A percentile compares a stretch with the other conserved stretches of the same genome.
phyloP scores from a whole-genome alignment of 805 yeast genomes.

The Kodamaea laetipori region DNA sequence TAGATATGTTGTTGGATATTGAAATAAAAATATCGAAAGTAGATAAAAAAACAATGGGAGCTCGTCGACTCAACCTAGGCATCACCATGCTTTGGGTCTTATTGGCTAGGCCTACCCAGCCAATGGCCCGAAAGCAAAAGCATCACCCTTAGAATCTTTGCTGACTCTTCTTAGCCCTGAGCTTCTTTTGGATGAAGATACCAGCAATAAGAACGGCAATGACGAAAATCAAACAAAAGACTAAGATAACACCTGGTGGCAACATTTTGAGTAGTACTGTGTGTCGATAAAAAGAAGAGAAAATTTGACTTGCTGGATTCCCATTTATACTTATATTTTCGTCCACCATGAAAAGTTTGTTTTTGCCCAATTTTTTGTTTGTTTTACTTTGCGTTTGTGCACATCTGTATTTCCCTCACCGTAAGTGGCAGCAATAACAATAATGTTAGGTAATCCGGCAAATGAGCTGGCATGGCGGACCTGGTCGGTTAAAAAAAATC shows the following conservation, averaged over 20 bases:
- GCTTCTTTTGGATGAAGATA: constrained; percentile 41
- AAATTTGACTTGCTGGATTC: constrained; percentile 10
- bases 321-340: constrained; percentile 15
- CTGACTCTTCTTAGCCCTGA: constrained; percentile 46
- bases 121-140: constrained; percentile 8
- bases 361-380: constrained; percentile 13
- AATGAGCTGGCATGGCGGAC: background rate
- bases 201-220: constrained; percentile 37
- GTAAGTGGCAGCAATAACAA: constrained; percentile 7
- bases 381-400: constrained; percentile 1
- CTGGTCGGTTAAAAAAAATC: constrained; percentile 1
- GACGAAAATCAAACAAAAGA: constrained; percentile 58
- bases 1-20: constrained; percentile 4
- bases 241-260: constrained; percentile 76
- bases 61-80: constrained; percentile 2
- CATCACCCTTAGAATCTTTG: constrained; percentile 37
- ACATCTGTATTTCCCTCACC: constrained; percentile 10
- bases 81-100: constrained; percentile 1
- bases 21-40: background rate
- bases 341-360: constrained; percentile 9
- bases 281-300: constrained; percentile 11
- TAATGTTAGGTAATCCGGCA: constrained; percentile 8
- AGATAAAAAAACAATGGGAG: constrained; percentile 4
- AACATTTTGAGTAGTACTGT: constrained; percentile 44
- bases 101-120: constrained; percentile 1